Evolutionary conservation across 2,329 filamentous ascomycete species (phyloP).

Genomic region (Ceratocystiopsis brevicomis): DNA sequence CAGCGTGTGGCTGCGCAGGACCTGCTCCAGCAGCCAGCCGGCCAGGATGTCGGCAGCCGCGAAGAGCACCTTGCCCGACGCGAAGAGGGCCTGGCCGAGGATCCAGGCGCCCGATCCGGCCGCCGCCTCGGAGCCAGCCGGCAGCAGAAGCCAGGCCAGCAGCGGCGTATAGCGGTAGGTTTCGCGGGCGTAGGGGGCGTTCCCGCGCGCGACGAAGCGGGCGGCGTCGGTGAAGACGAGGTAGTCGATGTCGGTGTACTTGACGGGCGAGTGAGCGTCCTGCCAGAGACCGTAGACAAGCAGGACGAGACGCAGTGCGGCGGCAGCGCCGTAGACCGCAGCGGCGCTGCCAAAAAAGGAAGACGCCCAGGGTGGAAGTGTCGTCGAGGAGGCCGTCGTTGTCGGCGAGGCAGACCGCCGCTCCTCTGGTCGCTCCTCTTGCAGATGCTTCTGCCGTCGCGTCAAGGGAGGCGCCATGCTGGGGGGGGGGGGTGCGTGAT

Average conservation of each 20-base stretch:
- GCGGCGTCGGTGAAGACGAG: constrained; percentile 93
- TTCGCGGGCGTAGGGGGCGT: constrained; percentile 67
- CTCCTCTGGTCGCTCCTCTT: background rate
- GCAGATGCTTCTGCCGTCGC: background rate
- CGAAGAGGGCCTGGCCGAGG: constrained; percentile 38
- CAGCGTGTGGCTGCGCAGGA: constrained; percentile 14
- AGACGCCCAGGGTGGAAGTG: constrained; percentile 4
- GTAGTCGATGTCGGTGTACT: constrained; percentile 99
- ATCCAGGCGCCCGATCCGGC: background rate
- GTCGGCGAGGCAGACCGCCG: background rate
- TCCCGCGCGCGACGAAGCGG: constrained; percentile 42
- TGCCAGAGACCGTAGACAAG: constrained; percentile 83
- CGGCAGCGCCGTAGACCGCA: constrained; percentile 36
- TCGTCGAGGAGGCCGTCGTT: background rate
- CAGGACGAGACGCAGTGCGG: constrained; percentile 50
- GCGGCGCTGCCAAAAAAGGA: constrained; percentile 20
- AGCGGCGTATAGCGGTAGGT: constrained; percentile 96
- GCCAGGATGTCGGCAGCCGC: constrained; percentile 67
- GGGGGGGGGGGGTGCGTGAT: background rate
- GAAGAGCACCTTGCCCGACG: constrained; percentile 76
- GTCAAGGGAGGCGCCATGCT: background rate
- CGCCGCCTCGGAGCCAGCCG: constrained; percentile 39
- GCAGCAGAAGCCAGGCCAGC: constrained; percentile 75
- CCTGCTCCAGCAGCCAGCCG: constrained; percentile 50
- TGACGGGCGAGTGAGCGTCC: constrained; percentile 76